Conservation (phyloP, 305 asterid species). For the Euphrasia arctica region DNA sequence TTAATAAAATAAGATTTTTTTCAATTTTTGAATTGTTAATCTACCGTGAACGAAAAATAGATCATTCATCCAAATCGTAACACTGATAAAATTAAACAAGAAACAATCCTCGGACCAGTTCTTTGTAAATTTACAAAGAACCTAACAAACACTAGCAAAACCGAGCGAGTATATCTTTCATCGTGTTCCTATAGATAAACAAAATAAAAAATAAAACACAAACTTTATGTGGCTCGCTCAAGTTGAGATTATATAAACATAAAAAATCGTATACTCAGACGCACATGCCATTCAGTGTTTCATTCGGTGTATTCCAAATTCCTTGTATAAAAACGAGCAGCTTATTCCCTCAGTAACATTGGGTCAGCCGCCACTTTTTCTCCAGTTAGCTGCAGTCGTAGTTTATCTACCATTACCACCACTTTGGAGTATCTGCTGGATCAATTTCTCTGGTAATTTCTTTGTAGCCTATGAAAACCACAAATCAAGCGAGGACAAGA, state of each 20-base stretch:
- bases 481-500: not conserved
- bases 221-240: not conserved
- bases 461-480: conserved; percentile 59
- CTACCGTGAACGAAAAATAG: no score
- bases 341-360: not conserved
- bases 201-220: no score
- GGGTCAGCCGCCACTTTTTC: conserved; percentile 8
- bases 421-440: conserved; percentile 62
- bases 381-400: not conserved
- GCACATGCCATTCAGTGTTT: not conserved
- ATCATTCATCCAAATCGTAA: no score
- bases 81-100: no score
- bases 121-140: no score
- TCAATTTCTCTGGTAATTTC: conserved; percentile 64
- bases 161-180: not conserved
- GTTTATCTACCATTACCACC: conserved; percentile 29
- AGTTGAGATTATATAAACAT: not conserved
- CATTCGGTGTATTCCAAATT: not conserved
- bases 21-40: no score
- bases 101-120: no score
- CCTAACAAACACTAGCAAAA: no score
- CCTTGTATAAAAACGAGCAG: not conserved
- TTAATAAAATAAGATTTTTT: no score
- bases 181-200: not conserved
- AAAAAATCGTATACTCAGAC: no score